Evolutionary conservation across 208 protist genomes (phyloP).

Genomic region (Tritrichomonas foetus): DNA sequence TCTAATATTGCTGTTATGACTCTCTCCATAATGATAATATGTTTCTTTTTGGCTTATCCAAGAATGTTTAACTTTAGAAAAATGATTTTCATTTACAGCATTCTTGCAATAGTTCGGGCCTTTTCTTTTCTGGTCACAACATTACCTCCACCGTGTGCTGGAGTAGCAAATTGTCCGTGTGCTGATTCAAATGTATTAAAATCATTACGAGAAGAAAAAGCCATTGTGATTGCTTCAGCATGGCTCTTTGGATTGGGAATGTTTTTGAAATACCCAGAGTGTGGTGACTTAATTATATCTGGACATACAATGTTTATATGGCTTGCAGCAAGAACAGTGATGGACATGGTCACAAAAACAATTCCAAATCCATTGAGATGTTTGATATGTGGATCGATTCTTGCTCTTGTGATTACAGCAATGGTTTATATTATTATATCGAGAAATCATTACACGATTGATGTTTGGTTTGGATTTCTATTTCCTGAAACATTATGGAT

Average conservation of each 20-base stretch:
- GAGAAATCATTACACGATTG: background rate
- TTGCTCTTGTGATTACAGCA: background rate
- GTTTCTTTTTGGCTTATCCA: background rate
- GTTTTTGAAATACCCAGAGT: background rate
- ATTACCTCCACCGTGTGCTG: background rate
- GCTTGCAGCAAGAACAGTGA: background rate
- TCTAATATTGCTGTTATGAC: background rate
- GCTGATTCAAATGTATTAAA: background rate
- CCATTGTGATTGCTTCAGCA: background rate
- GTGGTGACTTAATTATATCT: background rate
- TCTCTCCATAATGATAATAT: background rate
- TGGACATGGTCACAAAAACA: too few species aligned
- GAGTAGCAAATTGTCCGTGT: background rate
- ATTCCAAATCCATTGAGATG: background rate
- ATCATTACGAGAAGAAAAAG: background rate
- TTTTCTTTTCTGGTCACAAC: background rate
- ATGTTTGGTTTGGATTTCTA: background rate
- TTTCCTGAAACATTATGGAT: background rate
- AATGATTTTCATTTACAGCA: background rate
- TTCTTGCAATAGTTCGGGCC: background rate
- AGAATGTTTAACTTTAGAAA: background rate
- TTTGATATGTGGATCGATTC: background rate
- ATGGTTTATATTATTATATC: background rate
- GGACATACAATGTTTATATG: constrained; percentile 20
- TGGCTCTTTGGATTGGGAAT: constrained; percentile 22